Conservation (phyloP, 169 alveolate species). For the Cyclospora cayetanensis region DNA sequence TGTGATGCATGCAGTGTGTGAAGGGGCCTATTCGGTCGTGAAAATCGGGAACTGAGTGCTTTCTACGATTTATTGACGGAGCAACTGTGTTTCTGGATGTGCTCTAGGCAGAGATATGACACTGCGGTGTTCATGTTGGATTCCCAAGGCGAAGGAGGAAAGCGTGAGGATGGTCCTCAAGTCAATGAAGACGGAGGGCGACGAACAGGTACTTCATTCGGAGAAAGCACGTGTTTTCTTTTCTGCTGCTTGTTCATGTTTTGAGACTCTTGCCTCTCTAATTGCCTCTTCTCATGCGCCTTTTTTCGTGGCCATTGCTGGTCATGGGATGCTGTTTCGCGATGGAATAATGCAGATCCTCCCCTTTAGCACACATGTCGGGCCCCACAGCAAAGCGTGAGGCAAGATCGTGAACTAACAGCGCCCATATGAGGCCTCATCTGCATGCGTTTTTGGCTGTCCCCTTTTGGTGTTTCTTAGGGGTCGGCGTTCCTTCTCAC, state of each 20-base stretch:
- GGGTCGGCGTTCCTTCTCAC: conserved; percentile 87
- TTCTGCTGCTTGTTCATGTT: neutral
- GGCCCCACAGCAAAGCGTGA: too few species aligned
- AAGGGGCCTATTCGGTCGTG: neutral
- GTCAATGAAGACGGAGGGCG: conserved; percentile 75
- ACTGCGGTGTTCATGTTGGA: conserved; percentile 97
- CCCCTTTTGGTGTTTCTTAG: neutral
- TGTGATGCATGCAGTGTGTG: conserved; percentile 37
- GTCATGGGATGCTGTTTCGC: too few species aligned
- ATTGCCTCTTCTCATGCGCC: conserved; percentile 81
- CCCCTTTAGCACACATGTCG: too few species aligned
- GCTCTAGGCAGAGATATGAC: conserved; percentile 84
- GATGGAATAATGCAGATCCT: too few species aligned
- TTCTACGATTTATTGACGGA: neutral
- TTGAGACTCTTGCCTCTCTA: neutral
- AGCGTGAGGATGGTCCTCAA: conserved; percentile 85
- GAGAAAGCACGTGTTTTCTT: conserved; percentile 70
- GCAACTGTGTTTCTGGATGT: neutral
- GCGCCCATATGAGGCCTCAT: too few species aligned
- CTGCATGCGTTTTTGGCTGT: neutral
- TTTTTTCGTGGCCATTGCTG: neutral
- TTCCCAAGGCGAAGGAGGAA: conserved; percentile 92
- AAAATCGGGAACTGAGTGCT: neutral
- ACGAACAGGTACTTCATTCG: conserved; percentile 65
- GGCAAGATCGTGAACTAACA: too few species aligned